phyloP scores from a whole-genome alignment of 169 alveolate species.

The Perkinsus marinus region DNA sequence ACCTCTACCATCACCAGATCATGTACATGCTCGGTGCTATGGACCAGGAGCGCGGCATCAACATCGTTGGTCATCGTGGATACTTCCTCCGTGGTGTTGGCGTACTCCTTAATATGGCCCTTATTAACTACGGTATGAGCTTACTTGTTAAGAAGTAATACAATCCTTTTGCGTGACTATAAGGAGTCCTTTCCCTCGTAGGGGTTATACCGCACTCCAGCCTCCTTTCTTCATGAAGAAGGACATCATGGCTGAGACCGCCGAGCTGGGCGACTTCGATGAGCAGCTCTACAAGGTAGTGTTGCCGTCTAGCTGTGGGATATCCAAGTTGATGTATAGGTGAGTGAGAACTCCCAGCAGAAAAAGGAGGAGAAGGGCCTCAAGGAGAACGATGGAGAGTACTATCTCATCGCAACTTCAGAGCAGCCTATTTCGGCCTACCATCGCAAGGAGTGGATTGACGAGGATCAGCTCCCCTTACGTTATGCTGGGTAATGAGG shows the following conservation, averaged over 20 bases:
- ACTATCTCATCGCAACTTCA: slow-evolving; percentile 94
- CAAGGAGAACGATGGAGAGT: slow-evolving; percentile 28
- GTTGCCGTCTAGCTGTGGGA: not conserved
- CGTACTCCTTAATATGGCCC: slow-evolving; percentile 79
- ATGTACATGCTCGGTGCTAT: slow-evolving; percentile 67
- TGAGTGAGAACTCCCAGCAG: not conserved
- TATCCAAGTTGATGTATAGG: no score
- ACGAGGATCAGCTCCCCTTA: not conserved
- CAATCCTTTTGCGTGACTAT: not conserved
- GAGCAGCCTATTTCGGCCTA: slow-evolving; percentile 97
- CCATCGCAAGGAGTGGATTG: slow-evolving; percentile 69
- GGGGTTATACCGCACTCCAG: slow-evolving; percentile 86
- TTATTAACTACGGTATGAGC: slow-evolving; percentile 73
- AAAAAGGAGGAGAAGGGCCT: not conserved
- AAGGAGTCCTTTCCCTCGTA: not conserved
- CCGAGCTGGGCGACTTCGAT: slow-evolving; percentile 93
- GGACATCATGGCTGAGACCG: slow-evolving; percentile 85
- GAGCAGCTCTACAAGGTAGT: slow-evolving; percentile 77
- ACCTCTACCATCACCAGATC: slow-evolving; percentile 81
- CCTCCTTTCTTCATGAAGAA: slow-evolving; percentile 95
- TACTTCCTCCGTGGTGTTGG: slow-evolving; percentile 84
- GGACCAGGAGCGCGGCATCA: slow-evolving; percentile 70
- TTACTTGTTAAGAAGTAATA: slow-evolving; percentile 57
- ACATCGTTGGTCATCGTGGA: slow-evolving; percentile 92
- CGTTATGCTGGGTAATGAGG: not conserved